These are phyloP conservation scores for Pleurozium schreberi DNA, from an alignment of 225 moss, liverwort and hornwort species.

Conservation along the genomic window DNA sequence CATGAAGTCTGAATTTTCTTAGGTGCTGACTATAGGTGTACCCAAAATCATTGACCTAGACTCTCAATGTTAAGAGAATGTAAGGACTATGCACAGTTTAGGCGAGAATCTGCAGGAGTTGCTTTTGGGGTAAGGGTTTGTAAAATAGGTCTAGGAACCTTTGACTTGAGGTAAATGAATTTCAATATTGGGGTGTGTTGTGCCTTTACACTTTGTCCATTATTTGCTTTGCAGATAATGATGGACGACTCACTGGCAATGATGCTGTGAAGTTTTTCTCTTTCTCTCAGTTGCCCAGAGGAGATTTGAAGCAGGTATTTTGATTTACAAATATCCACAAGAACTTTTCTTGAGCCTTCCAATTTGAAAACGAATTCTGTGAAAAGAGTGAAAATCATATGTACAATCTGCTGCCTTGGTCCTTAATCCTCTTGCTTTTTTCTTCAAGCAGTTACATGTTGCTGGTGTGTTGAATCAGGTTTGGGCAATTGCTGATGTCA, in stretches of 20 bases:
- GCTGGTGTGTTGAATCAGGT: conserved; percentile 34
- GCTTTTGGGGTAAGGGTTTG: background rate
- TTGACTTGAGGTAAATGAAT: background rate
- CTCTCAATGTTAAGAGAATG: background rate
- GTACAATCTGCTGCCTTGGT: background rate
- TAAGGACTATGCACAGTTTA: no score
- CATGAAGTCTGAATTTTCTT: background rate
- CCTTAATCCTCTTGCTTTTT: background rate
- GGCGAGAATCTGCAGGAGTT: background rate
- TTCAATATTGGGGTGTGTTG: no score
- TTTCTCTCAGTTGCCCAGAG: conserved; percentile 63
- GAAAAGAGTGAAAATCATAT: background rate
- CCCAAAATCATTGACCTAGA: background rate
- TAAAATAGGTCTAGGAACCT: background rate
- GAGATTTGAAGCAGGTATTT: conserved; percentile 79
- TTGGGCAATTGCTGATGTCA: conserved; percentile 88
- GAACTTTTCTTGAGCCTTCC: background rate
- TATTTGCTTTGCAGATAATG: conserved; percentile 42
- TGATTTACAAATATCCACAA: background rate
- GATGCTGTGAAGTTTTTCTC: conserved; percentile 97
- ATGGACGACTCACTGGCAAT: conserved; percentile 89
- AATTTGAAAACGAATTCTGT: background rate
- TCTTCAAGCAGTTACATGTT: background rate
- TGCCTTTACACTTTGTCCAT: background rate
- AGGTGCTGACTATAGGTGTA: background rate